These are phyloP conservation scores for Asparagopsis taxiformis DNA, from an alignment of 31 red algal species.

Conservation along the genomic window DNA sequence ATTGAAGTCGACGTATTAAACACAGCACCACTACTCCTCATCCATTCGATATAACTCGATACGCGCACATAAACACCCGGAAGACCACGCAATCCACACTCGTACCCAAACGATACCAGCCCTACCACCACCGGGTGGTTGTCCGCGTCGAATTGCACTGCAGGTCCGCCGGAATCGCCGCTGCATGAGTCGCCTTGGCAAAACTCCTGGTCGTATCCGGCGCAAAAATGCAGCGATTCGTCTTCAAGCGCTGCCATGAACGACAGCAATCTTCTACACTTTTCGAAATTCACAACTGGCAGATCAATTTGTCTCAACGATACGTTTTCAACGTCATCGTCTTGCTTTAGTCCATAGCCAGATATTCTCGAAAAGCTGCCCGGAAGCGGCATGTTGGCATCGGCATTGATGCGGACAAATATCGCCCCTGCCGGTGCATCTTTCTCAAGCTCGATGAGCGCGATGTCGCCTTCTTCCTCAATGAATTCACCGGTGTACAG, in stretches of 20 bases:
- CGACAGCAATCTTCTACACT: background rate
- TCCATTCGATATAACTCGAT: too few relatives aligned
- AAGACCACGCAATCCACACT: background rate
- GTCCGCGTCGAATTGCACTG: background rate
- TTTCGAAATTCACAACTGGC: background rate
- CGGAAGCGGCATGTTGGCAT: background rate
- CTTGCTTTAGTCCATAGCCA: background rate
- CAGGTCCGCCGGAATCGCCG: constrained; percentile 15
- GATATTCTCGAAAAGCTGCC: background rate
- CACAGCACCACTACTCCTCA: too few relatives aligned
- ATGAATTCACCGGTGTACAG: background rate
- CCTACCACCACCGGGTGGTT: constrained; percentile 4
- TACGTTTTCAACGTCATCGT: background rate
- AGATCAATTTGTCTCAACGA: background rate
- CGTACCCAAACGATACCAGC: constrained; percentile 6
- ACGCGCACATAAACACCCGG: constrained; percentile 9
- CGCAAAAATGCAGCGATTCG: constrained; percentile 9
- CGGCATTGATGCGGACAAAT: background rate
- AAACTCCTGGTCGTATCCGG: constrained; percentile 15
- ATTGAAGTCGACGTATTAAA: too few relatives aligned
- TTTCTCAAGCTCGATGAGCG: background rate
- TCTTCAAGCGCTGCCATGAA: background rate
- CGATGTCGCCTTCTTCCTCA: background rate
- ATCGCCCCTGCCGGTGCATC: background rate
- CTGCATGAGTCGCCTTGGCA: constrained; percentile 16